Evolutionary conservation across 768 basidiomycete species (phyloP), one percentile per base, ranked within the genome.

Genomic region (Boletellus ananas): DNA sequence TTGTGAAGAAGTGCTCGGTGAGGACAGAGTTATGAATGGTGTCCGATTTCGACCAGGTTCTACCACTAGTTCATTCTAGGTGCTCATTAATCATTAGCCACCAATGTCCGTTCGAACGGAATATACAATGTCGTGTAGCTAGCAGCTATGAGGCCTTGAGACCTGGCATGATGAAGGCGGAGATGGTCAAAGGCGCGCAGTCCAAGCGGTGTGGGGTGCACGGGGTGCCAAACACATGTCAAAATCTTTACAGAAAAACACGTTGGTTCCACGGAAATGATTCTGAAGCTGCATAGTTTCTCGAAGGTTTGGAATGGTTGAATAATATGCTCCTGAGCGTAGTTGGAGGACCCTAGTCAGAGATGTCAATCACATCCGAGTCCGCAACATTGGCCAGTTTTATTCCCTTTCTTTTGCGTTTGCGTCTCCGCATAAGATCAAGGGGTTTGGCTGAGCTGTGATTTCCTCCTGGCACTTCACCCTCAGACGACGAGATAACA

Each of bases 331-430:
- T 27, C 29, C 17, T 6, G n/a, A 31, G n/a, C 20, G 11, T 21
- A 34, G 12, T 10, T 20, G 34, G 25, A 44, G 11, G 25, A 34
- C 34, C 31, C 49, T 62, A 62, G 42, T 61, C 56, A 41, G 77
- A 81, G 35, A 89, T 68, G 49, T 83, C 79, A 57, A 88, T 81
- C 25, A 87, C 71, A 21, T 81, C 79, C 16, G 65, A 68, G 21
- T 66, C 60, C 11, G 55, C 17, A 56, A 31, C 76, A 68, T 57
- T 72, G 62, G 64, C 57, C 21, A 57, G 20, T 55, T 33, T 77
- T 69, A 56, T 69, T 62, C 16, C 31, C 36, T 23, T 51, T 40
- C 56, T 11, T 36, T 41, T 35, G 20, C 21, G n/a, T 1, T 5
- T 20, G 21, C 25, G 57, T 50, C 56, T 50, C 47, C 47, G 49